These are phyloP conservation scores for Talaromyces sp. DNA, from an alignment of 2,329 filamentous ascomycete species.

Conservation along the genomic window DNA sequence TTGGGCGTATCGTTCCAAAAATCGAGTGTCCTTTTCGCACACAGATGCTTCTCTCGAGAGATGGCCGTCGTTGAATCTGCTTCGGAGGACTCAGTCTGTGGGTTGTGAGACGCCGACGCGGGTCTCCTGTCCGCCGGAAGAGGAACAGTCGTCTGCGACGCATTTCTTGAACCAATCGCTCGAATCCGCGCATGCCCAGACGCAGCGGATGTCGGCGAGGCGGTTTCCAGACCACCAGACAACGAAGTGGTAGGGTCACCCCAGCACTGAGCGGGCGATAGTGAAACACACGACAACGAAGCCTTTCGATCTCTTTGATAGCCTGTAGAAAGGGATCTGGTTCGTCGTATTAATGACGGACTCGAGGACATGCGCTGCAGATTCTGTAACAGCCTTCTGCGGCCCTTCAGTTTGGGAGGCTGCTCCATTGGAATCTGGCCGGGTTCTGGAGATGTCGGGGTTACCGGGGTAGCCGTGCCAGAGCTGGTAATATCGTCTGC, in stretches of 20 bases:
- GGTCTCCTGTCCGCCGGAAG: constrained; percentile 60
- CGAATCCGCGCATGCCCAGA: constrained; percentile 55
- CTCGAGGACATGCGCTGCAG: constrained; percentile 80
- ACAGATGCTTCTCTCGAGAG: constrained; percentile 21
- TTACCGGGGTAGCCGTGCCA: constrained; percentile 32
- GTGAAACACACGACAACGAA: constrained; percentile 62
- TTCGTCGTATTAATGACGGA: constrained; percentile 63
- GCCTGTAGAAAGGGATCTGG: constrained; percentile 62
- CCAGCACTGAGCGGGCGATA: constrained; percentile 54
- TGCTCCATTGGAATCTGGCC: constrained; percentile 39
- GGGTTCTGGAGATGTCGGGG: constrained; percentile 30
- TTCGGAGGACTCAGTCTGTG: constrained; percentile 23
- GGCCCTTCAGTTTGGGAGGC: constrained; percentile 60
- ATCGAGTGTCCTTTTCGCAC: constrained; percentile 47
- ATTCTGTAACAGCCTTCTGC: constrained; percentile 66
- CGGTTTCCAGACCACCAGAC: constrained; percentile 51
- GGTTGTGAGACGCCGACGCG: constrained; percentile 42
- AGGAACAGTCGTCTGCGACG: constrained; percentile 50
- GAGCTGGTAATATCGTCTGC: constrained; percentile 32
- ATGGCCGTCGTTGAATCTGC: constrained; percentile 30
- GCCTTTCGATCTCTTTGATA: constrained; percentile 62
- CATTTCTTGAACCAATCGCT: constrained; percentile 44
- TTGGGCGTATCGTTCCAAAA: constrained; percentile 79
- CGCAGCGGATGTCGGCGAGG: constrained; percentile 42
- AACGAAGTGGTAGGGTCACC: constrained; percentile 53